These are phyloP conservation scores for Aspergillus phoenicis DNA, from an alignment of 2,329 filamentous ascomycete species.

Conservation along the genomic window DNA sequence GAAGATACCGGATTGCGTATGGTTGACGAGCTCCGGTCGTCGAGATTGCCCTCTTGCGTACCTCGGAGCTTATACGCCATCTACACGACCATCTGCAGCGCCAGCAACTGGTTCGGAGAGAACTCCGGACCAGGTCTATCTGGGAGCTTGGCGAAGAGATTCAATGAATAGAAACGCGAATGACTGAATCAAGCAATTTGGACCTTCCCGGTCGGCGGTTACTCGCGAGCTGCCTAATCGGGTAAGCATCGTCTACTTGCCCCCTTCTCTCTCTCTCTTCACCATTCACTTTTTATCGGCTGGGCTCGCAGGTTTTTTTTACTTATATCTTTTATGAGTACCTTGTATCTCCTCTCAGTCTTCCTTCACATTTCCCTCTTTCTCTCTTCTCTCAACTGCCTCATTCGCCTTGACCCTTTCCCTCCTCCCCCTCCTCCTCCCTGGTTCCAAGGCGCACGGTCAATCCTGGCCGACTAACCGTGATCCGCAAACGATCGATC, in stretches of 20 bases:
- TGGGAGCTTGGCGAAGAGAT: background rate
- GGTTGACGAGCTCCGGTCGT: slow-evolving; percentile 17
- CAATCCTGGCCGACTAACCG: background rate
- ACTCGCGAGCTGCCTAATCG: slow-evolving; percentile 15
- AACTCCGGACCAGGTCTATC: background rate
- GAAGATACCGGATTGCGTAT: slow-evolving; percentile 25
- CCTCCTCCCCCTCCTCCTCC: background rate
- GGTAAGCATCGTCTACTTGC: slow-evolving; percentile 17
- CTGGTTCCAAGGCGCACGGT: background rate
- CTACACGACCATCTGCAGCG: background rate
- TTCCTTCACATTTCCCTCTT: background rate
- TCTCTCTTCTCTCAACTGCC: background rate
- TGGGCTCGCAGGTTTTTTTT: background rate
- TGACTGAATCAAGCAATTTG: background rate
- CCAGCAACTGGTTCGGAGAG: background rate
- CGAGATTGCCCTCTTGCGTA: slow-evolving; percentile 8
- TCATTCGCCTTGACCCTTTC: no score
- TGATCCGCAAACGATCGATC: slow-evolving; percentile 6
- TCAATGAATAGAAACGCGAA: background rate
- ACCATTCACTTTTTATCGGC: background rate
- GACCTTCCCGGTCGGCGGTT: slow-evolving; percentile 3
- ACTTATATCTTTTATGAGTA: background rate
- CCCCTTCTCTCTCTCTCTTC: slow-evolving; percentile 7
- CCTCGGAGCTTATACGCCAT: background rate
- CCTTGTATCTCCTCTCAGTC: background rate